These are phyloP conservation scores for Prunus padus DNA, from an alignment of 306 rosid genomes.

Conservation along the genomic window DNA sequence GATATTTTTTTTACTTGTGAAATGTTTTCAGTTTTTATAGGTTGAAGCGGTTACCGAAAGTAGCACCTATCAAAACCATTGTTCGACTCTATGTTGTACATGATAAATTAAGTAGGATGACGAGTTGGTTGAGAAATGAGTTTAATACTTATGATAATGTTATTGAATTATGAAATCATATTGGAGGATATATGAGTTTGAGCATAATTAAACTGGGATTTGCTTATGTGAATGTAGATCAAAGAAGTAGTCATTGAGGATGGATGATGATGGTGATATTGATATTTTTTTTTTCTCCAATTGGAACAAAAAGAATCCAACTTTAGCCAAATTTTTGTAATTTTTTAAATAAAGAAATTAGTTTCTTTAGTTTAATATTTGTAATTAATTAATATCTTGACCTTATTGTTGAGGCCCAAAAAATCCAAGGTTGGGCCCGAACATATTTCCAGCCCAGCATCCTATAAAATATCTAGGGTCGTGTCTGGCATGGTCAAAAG, in stretches of 20 bases:
- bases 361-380: too few species aligned
- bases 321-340: too few species aligned
- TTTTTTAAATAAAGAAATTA: too few species aligned
- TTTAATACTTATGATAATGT: neutral
- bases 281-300: constrained; percentile 59
- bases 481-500: too few species aligned
- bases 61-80: constrained; percentile 8
- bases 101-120: neutral
- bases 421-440: too few species aligned
- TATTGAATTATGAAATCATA: neutral
- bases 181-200: neutral
- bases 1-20: constrained; percentile 10
- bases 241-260: constrained; percentile 31
- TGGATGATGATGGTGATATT: constrained; percentile 76
- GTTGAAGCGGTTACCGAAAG: constrained; percentile 28
- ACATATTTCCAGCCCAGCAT: too few species aligned
- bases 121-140: constrained; percentile 9
- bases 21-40: constrained; percentile 11
- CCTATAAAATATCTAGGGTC: too few species aligned
- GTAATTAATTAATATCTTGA: too few species aligned
- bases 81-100: constrained; percentile 6
- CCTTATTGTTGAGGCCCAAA: too few species aligned
- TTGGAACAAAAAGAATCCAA: constrained; percentile 81
- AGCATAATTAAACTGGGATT: constrained; percentile 21
- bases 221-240: constrained; percentile 5